A percentile compares a stretch with the other conserved stretches of the same genome.
phyloP scores from a whole-genome alignment of 148 eudicot genomes.

The Mesembryanthemum crystallinum region DNA sequence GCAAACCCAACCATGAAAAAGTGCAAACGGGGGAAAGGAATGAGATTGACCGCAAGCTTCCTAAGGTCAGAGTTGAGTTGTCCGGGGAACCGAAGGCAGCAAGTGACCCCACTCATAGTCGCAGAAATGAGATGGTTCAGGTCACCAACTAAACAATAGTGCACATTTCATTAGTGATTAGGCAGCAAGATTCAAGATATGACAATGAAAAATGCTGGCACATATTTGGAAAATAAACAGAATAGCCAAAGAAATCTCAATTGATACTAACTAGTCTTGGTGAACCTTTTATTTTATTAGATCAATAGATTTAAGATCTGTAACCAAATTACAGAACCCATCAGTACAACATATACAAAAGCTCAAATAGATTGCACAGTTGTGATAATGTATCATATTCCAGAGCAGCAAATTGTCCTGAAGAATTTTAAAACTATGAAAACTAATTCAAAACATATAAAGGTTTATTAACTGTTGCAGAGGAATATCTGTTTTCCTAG shows the following conservation, averaged over 20 bases:
- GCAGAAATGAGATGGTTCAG: slow-evolving; percentile 34
- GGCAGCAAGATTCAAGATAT: background rate
- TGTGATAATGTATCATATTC: background rate
- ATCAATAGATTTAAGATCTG: background rate
- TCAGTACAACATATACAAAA: too few species aligned
- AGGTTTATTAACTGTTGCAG: background rate
- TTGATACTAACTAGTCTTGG: background rate
- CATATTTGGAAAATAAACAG: background rate
- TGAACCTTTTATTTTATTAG: background rate
- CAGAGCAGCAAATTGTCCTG: background rate
- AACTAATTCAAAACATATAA: background rate
- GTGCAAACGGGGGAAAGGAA: slow-evolving; percentile 38
- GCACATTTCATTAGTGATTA: background rate
- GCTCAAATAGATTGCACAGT: background rate
- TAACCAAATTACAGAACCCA: too few species aligned
- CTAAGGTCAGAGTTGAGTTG: slow-evolving; percentile 33
- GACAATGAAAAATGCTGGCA: background rate
- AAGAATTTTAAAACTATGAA: background rate
- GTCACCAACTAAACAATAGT: slow-evolving; percentile 28
- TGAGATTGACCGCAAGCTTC: slow-evolving; percentile 33
- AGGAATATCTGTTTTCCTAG: background rate
- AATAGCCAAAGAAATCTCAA: background rate
- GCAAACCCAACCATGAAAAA: slow-evolving; percentile 28
- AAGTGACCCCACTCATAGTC: slow-evolving; percentile 37
- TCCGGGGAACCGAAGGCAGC: slow-evolving; percentile 36